Evolutionary conservation across 352 stramenopile genomes (phyloP), one percentile per base, ranked within the genome.

Genomic region (Globisporangium echinulatum): DNA sequence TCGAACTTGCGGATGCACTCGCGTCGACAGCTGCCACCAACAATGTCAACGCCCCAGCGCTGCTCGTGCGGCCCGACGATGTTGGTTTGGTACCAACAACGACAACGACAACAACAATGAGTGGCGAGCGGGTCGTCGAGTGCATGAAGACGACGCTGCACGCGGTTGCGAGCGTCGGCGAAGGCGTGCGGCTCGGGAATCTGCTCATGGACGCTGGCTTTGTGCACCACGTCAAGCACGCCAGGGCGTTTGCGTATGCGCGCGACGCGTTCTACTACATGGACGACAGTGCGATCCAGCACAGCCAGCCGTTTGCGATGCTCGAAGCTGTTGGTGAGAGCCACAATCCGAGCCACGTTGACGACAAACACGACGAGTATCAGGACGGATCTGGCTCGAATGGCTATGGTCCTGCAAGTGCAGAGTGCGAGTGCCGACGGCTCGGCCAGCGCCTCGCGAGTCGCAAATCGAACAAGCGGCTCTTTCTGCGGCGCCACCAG

Each of bases 151-250:
- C 59, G 10, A 25, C 19, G 19, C 43, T 63, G 0, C 51, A 61
- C 19, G 57, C 62, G 13, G 58, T 70, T 14, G 49, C 17, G 1
- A 53, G 49, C 4, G 49, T 55, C 8, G n/a, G 52, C 3, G 72
- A 81, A 36, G 72, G 60, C 4, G 49, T 81, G 8, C 72, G 72
- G 6, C 25, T 81, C 9, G 70, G 70, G 2, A 81, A 81, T 47
- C 55, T 71, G 52, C 49, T 78, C 42, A 61, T 81, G 56, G 66
- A 78, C 43, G 62, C 64, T 1, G 66, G 68, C 3, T 63, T 73
- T 25, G 25, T 81, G 0, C 72, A 78, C 43, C 67, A 75, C 52
- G 49, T 66, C 39, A 75, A 76, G 52, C 67, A 76, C 51, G 51
- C 55, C 6, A 46, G 56, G 7, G 44, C 47, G 17, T 78, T 75